phyloP scores from a whole-genome alignment of 2,329 filamentous ascomycete species.

The Fusarium tanahbumbuense region DNA sequence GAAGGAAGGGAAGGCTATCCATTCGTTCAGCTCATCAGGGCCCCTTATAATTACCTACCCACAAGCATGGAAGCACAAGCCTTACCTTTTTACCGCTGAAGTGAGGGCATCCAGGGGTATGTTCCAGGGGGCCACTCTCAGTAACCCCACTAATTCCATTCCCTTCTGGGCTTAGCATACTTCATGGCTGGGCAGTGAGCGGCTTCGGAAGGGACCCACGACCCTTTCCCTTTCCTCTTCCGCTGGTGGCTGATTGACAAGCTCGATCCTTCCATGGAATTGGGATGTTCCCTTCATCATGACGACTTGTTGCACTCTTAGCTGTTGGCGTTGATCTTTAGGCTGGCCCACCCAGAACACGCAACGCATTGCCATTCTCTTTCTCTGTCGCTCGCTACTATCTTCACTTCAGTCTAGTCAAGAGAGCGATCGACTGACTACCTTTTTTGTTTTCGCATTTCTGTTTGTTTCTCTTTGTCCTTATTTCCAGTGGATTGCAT shows the following conservation, averaged over 20 bases:
- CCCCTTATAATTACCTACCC: not conserved
- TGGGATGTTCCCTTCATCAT: constrained; percentile 42
- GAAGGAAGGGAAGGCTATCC: not conserved
- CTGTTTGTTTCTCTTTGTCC: constrained; percentile 14
- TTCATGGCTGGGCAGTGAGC: not conserved
- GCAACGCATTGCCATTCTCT: constrained; percentile 29
- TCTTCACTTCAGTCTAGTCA: constrained; percentile 11
- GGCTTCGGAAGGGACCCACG: constrained; percentile 14
- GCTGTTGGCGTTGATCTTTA: constrained; percentile 26
- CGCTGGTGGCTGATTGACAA: not conserved
- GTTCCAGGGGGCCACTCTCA: constrained; percentile 11
- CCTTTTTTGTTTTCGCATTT: constrained; percentile 3
- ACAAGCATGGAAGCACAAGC: constrained; percentile 4
- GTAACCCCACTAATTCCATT: constrained; percentile 14
- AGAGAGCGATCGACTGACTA: constrained; percentile 2
- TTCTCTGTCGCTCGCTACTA: constrained; percentile 24
- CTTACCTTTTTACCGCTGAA: constrained; percentile 30
- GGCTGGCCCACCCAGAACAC: constrained; percentile 25
- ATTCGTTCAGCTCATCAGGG: constrained; percentile 25
- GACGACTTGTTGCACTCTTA: constrained; percentile 17
- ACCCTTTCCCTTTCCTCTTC: constrained; percentile 19
- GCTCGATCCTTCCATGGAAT: constrained; percentile 41
- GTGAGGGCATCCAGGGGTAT: constrained; percentile 13
- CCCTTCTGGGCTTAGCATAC: not conserved
- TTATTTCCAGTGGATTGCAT: constrained; percentile 14